These are phyloP conservation scores for Cystobasidiaceae sp. DNA, from an alignment of 1,284 basidiomycete genomes.

Conservation along the genomic window DNA sequence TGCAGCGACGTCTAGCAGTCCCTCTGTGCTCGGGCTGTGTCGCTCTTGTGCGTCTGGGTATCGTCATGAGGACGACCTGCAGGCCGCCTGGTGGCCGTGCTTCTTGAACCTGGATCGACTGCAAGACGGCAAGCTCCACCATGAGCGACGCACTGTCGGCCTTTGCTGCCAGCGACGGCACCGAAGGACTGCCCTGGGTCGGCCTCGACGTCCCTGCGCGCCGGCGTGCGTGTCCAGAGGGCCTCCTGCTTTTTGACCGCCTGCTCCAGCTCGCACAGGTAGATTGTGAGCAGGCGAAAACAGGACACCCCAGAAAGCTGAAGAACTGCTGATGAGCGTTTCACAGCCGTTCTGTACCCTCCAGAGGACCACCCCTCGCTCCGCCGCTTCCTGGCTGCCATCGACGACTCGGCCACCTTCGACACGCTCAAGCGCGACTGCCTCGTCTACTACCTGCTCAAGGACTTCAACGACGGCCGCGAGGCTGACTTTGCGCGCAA, in stretches of 20 bases:
- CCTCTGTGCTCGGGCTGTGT: no score
- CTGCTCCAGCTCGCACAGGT: constrained; percentile 12
- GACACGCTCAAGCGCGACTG: constrained; percentile 70
- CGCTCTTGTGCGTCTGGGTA: background rate
- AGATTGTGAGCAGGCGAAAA: background rate
- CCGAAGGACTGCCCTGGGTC: constrained; percentile 2
- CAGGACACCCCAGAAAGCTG: background rate
- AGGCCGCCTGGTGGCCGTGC: background rate
- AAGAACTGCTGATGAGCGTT: background rate
- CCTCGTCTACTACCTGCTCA: constrained; percentile 67
- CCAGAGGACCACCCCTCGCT: constrained; percentile 57
- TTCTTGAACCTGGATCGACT: background rate
- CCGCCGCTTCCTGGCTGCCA: constrained; percentile 56
- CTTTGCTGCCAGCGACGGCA: background rate
- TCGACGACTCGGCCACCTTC: constrained; percentile 56
- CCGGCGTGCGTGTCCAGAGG: background rate
- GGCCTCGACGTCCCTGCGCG: background rate
- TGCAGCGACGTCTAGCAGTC: no score
- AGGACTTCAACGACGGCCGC: constrained; percentile 63
- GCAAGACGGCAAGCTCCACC: background rate
- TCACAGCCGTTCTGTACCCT: constrained; percentile 54
- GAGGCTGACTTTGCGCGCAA: constrained; percentile 56
- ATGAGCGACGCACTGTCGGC: constrained; percentile 12
- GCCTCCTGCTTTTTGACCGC: constrained; percentile 18
- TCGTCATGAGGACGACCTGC: background rate